Base-by-base conservation (phyloP, 371 early-diverging fungal genomes). In the Mucor sp. region DNA sequence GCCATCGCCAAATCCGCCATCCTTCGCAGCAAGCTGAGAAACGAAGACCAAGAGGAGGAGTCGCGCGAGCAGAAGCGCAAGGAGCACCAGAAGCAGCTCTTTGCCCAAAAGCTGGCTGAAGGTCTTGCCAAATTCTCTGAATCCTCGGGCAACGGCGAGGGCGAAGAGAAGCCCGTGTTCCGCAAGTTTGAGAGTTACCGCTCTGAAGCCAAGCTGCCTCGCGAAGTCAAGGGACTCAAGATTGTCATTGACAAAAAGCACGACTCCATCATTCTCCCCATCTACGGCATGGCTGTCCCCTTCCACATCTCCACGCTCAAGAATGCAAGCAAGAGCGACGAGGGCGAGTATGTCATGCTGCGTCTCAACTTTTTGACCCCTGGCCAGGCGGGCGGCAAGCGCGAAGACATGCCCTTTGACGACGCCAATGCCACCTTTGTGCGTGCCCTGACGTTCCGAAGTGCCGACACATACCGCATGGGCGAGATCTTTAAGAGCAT, bases 241-340 rank as follows among this genome's bases (percentile, higher is more conserved):
- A 95, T 99, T 73, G 74, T 93, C 25, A 95, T 99, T 2, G 99
- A 99, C 80, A 87, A 87, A 62, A 89, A 92, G 41, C 89, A 86
- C 37, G 94, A 97, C 58, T 84, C 97, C 9, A 86, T 99, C 60
- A 89, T 99, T 55, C 80, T 99, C 30, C 99, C 99, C 4, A 93
- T 99, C 41, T 95, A 96, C 71, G 98, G 98, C 35, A 90, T 93
- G 76, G 93, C 98, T 0, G 99, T 99, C 4, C 99, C 99, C 23
- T 99, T 99, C 89, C 99, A 99, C 81, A 94, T 99, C 58, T 93
- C 95, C 15, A 95, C 95, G 0, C 79, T 99, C 35, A 99, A 99
- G 72, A 99, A 95, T 75, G 93, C 93, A 6, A 93, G 93, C 78
- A 96, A 99, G 78, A 92, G 88, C 50, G 99, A 98, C 61, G 99